Conservation (phyloP, 2,329 filamentous ascomycete species). For the Alternaria dauci region DNA sequence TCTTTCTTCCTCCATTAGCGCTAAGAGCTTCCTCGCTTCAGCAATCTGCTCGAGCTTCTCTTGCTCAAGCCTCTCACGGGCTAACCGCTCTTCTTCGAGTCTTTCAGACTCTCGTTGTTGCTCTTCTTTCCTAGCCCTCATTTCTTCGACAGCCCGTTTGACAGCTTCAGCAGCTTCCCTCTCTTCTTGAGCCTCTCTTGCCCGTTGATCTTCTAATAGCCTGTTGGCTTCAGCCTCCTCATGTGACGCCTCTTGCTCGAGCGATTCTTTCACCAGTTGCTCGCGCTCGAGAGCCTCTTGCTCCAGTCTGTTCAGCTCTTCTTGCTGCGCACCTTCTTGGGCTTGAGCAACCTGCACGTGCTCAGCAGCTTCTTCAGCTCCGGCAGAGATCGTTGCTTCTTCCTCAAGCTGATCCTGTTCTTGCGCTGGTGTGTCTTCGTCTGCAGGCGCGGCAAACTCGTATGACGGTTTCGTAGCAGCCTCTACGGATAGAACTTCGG, state of each 20-base stretch:
- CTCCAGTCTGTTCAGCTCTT: slow-evolving; percentile 11
- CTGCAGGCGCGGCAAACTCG: not conserved
- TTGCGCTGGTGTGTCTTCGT: not conserved
- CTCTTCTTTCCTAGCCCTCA: not conserved
- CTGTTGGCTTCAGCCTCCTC: slow-evolving; percentile 13
- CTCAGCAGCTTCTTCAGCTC: slow-evolving; percentile 1
- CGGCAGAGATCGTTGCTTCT: not conserved
- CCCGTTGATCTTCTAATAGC: not conserved
- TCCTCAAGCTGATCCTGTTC: slow-evolving; percentile 11
- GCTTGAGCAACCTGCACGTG: not conserved
- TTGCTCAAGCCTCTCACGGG: slow-evolving; percentile 15
- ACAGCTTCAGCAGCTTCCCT: slow-evolving; percentile 10
- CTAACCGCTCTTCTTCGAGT: slow-evolving; percentile 5
- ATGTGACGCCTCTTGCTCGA: not conserved
- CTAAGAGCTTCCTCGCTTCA: slow-evolving; percentile 16
- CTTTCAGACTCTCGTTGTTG: slow-evolving; percentile 4
- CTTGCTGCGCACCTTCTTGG: not conserved
- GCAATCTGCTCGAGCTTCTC: slow-evolving; percentile 17
- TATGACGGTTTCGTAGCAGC: slow-evolving; percentile 2
- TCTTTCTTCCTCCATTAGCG: slow-evolving; percentile 15
- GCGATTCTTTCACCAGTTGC: slow-evolving; percentile 2
- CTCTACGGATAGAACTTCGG: not conserved
- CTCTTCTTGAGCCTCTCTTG: slow-evolving; percentile 8
- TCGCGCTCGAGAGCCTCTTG: slow-evolving; percentile 14
- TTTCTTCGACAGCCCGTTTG: slow-evolving; percentile 1